These are phyloP conservation scores for Chamaecrista fasciculata DNA, from an alignment of 306 rosid genomes.

Conservation along the genomic window DNA sequence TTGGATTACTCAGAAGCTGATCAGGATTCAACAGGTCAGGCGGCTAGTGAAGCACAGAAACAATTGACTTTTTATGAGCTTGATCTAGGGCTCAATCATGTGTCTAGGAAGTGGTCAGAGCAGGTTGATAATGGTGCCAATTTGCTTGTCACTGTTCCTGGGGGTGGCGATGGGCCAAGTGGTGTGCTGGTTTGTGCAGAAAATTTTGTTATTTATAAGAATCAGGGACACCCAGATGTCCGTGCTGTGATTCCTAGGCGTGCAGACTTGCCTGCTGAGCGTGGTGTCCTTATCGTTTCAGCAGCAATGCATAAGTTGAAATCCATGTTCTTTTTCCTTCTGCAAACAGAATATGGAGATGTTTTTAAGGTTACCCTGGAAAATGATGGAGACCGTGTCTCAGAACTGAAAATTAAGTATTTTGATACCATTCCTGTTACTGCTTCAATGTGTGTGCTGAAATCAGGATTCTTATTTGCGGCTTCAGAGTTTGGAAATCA, in stretches of 20 bases:
- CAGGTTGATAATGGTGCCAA: conserved; percentile 93
- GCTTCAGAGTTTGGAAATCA: conserved; percentile 97
- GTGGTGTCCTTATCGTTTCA: conserved; percentile 90
- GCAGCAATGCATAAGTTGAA: conserved; percentile 88
- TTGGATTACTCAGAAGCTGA: conserved; percentile 89
- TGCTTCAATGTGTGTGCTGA: conserved; percentile 90
- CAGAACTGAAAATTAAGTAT: conserved; percentile 79
- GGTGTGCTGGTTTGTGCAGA: conserved; percentile 97
- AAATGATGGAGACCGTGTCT: conserved; percentile 69
- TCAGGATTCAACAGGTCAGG: conserved; percentile 77
- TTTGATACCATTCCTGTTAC: conserved; percentile 95
- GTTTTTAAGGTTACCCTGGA: conserved; percentile 86
- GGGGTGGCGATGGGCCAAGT: conserved; percentile 96
- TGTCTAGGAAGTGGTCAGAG: conserved; percentile 94
- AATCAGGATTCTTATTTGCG: conserved; percentile 84
- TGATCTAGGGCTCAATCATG: conserved; percentile 91
- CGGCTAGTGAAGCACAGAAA: conserved; percentile 84
- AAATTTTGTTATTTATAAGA: conserved; percentile 92
- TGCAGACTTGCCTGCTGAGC: conserved; percentile 75
- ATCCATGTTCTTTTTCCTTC: conserved; percentile 78
- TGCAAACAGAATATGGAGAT: conserved; percentile 98
- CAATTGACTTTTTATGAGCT: conserved; percentile 84
- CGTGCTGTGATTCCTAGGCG: conserved; percentile 96
- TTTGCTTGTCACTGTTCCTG: conserved; percentile 93
- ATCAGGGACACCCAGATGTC: conserved; percentile 81